Conservation (phyloP, 148 eudicot species). For the Fallopia convolvulus region DNA sequence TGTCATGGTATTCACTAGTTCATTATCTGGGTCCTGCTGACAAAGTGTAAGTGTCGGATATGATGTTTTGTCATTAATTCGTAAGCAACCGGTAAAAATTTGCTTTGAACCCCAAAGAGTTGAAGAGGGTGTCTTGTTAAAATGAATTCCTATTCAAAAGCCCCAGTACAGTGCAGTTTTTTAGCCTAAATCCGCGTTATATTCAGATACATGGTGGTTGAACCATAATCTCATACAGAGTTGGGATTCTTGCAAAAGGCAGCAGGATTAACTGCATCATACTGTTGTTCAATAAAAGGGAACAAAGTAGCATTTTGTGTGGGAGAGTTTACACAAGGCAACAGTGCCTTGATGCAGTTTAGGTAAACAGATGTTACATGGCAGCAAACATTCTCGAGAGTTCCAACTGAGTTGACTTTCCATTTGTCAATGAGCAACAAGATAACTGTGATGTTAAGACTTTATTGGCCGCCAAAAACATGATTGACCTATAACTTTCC, state of each 20-base stretch:
- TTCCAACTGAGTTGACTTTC: not conserved
- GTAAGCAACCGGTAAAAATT: too few relatives aligned
- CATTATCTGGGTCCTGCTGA: too few relatives aligned
- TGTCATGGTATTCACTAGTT: too few relatives aligned
- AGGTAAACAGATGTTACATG: not conserved
- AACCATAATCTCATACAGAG: not conserved
- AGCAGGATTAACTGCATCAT: not conserved
- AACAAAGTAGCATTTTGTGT: not conserved
- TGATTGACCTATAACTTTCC: not conserved
- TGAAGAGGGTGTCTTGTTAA: too few relatives aligned
- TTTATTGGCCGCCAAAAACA: not conserved
- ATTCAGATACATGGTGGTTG: not conserved
- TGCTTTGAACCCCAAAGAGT: too few relatives aligned
- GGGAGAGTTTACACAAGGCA: not conserved
- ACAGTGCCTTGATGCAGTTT: not conserved
- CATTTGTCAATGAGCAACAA: not conserved
- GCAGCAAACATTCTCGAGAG: not conserved
- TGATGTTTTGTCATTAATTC: too few relatives aligned
- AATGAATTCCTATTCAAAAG: not conserved
- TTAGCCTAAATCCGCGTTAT: not conserved
- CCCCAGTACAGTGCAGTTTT: not conserved
- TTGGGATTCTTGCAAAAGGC: not conserved
- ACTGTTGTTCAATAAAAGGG: not conserved
- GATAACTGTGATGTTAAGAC: not conserved
- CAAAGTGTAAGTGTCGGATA: too few relatives aligned